phyloP scores from a whole-genome alignment of 441 rosid species.

The Cnidoscolus chayamansa region DNA sequence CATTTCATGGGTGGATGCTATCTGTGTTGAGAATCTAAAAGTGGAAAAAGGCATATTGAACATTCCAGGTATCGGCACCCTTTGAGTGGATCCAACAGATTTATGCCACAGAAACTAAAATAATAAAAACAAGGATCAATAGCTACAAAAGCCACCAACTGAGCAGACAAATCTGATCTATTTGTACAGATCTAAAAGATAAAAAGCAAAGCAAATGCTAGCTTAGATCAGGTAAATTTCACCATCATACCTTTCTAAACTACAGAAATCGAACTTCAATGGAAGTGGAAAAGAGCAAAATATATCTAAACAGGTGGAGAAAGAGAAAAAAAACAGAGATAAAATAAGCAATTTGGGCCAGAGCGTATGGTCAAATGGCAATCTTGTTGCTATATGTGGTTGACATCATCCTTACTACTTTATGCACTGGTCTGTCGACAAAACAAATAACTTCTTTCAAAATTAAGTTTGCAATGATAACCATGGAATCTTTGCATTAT shows the following conservation, averaged over 20 bases:
- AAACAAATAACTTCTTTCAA: no score
- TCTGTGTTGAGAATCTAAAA: no score
- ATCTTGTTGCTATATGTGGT: no score
- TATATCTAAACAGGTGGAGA: neutral
- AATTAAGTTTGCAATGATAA: no score
- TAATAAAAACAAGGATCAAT: neutral
- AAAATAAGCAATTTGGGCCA: neutral
- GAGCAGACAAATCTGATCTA: neutral
- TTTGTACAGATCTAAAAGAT: conserved; percentile 5
- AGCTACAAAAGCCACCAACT: neutral
- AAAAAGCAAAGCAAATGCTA: neutral
- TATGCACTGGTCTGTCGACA: no score
- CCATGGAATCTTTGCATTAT: no score
- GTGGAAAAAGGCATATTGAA: no score
- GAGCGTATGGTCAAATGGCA: no score
- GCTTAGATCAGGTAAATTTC: neutral
- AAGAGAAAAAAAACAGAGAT: neutral
- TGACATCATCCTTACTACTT: no score
- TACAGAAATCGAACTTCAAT: neutral
- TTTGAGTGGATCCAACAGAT: neutral
- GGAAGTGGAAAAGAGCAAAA: neutral
- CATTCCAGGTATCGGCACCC: no score
- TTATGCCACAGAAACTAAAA: neutral
- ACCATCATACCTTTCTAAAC: neutral
- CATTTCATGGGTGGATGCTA: no score